Base-by-base conservation (phyloP, 257 asterid species). In the Forsythia suspensa region DNA sequence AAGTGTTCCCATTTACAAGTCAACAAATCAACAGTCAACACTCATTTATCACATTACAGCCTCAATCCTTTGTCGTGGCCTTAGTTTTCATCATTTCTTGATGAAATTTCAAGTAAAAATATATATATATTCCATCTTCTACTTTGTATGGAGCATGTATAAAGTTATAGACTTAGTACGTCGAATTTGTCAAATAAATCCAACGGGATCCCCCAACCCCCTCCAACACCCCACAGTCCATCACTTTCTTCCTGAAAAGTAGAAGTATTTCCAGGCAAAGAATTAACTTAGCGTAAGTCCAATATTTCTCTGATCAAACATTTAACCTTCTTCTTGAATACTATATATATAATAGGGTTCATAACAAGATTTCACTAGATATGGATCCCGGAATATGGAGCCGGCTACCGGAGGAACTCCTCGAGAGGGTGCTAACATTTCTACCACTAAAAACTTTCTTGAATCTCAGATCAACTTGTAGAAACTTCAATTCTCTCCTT, bases 321-420 rank as follows among this genome's bases (percentile, higher is more conserved):
- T 52, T 52, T 52, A 1, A 8, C 24, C 3, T 12, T 38, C n/a
- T 63, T 66, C 37, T 70, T 18, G 34, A 72, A 43, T 48, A 39
- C 8, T 3, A 63, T 6, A 61, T 18, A 24, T 24, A 24, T 24
- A 24, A 24, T 24, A 24, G 24, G 79, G 63, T 8, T 52, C 63
- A 52, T 52, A 52, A 52, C 63, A 52, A 52, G 21, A 16, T 10
- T 42, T 59, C 77, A 29, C 16, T 3, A 57, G 52, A 73, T 39
- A 86, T 92, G 97, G 91, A 92, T 85, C 89, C 90, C 3, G 39
- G 75, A 71, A 85, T 92, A 76, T 92, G 97, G 96, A 84, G 94
- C 69, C 78, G 57, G 71, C 52, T 92, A 39, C 97, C 97, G 13
- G 83, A 86, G 61, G 89, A 90, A 61, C 84, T 92, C 77, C 88